Base-by-base conservation (phyloP, 306 rosid species). In the Lotus japonicus region DNA sequence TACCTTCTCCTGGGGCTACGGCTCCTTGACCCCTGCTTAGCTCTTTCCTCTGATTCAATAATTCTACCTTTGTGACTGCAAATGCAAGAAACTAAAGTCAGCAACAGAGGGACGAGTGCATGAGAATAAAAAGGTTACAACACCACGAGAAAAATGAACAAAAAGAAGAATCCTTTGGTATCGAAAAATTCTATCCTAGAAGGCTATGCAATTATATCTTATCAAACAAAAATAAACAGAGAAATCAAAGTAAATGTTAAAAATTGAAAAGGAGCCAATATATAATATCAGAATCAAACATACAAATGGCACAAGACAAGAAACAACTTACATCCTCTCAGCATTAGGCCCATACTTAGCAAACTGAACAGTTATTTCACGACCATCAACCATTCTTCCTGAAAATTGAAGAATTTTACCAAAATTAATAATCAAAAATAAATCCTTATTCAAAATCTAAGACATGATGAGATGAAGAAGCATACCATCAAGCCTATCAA, bases 301-400 rank as follows among this genome's bases (percentile, higher is more conserved):
- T 42, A 42, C 5, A 31, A 38, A 64, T 18, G 19, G 15, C 57
- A 0, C 36, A 49, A 44, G 6, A 15, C 9, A 19, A 33, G 9
- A 17, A 17, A 11, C 14, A 71, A 84, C 97, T 85, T 83, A 92
- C 96, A 92, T 89, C 72, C 75, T 87, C 84, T 89, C 95, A 0
- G 97, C 97, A 84, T 92, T 89, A 28, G 97, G 97, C 36, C 97
- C 97, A 58, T 92, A 92, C 59, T 92, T 87, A 6, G 97, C 96
- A 84, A 92, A 92, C 78, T 91, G 97, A 51, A 91, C 97, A 8
- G 95, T 82, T 73, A 92, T 92, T 80, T 92, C 97, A 9, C 96
- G 96, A 14, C 97, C 97, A 77, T 89, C 96, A 65, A 92, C 96
- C 83, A 87, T 84, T 82, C 85, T 85, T 62, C 96, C 96, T 89